Evolutionary conservation across 2,329 filamentous ascomycete genomes (phyloP).

Genomic region (Colletotrichum liriopes): DNA sequence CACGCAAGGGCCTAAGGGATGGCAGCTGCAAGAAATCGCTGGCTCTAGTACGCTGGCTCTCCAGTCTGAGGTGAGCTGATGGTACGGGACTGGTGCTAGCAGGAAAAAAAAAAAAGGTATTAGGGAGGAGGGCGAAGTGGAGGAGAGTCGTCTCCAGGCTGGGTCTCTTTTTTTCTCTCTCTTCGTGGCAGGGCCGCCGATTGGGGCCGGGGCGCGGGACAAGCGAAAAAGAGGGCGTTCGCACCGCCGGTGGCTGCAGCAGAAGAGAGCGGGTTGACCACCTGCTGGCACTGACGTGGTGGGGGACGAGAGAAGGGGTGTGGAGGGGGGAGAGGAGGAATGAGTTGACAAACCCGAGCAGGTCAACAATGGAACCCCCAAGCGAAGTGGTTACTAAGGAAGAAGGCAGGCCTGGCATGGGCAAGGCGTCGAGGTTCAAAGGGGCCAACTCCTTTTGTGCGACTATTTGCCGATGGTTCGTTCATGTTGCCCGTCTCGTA

Average conservation of each 20-base stretch:
- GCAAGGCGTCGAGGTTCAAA: neutral
- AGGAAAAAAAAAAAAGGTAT: slow-evolving; percentile 6
- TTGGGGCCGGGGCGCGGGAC: neutral
- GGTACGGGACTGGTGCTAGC: slow-evolving; percentile 26
- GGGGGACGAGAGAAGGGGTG: neutral
- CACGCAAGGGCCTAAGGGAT: slow-evolving; percentile 11
- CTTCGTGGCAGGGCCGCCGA: neutral
- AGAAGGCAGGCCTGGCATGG: neutral
- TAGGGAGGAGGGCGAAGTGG: slow-evolving; percentile 36
- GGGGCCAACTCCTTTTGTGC: slow-evolving; percentile 29
- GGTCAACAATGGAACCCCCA: neutral
- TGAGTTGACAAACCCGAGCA: neutral
- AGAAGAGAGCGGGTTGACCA: slow-evolving; percentile 25
- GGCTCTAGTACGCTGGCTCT: slow-evolving; percentile 11
- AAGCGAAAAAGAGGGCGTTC: slow-evolving; percentile 7
- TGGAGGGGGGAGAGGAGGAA: neutral
- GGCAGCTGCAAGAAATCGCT: slow-evolving; percentile 19
- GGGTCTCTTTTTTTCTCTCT: slow-evolving; percentile 16
- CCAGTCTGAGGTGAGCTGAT: slow-evolving; percentile 12
- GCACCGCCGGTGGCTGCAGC: slow-evolving; percentile 5
- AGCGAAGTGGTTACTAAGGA: neutral
- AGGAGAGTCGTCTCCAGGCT: slow-evolving; percentile 33
- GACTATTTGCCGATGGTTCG: slow-evolving; percentile 19
- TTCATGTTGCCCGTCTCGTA: slow-evolving; percentile 14
- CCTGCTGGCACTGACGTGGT: slow-evolving; percentile 33